Conservation (phyloP, 805 yeast species). For the Hanseniaspora jakobsenii region DNA sequence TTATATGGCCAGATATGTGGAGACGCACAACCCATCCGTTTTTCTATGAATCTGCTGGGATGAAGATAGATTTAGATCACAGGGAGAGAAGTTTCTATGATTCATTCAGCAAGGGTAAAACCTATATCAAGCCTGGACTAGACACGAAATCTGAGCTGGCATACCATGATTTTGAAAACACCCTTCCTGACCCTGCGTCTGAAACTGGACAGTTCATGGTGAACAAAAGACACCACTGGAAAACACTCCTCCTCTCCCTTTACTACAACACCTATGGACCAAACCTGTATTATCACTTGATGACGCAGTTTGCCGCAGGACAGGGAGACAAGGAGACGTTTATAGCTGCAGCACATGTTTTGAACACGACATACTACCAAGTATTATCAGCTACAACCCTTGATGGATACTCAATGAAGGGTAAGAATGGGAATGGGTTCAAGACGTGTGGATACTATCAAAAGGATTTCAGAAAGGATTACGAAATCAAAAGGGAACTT, state of each 20-base stretch:
- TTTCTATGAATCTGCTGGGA: slow-evolving; percentile 57
- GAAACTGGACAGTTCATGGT: slow-evolving; percentile 64
- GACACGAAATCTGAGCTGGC: slow-evolving; percentile 25
- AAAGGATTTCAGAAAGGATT: slow-evolving; percentile 55
- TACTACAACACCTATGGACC: slow-evolving; percentile 64
- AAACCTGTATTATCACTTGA: slow-evolving; percentile 51
- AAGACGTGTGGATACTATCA: slow-evolving; percentile 73
- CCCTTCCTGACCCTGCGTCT: slow-evolving; percentile 57
- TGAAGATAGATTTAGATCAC: slow-evolving; percentile 32
- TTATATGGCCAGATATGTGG: slow-evolving; percentile 85
- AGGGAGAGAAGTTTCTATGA: slow-evolving; percentile 30
- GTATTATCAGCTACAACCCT: slow-evolving; percentile 30
- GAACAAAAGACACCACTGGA: slow-evolving; percentile 47
- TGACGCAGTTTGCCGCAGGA: slow-evolving; percentile 70
- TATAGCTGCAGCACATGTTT: slow-evolving; percentile 47
- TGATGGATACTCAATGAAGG: slow-evolving; percentile 31
- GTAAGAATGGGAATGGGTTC: slow-evolving; percentile 30
- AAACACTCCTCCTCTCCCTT: slow-evolving; percentile 45
- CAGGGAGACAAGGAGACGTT: slow-evolving; percentile 75
- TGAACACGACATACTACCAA: slow-evolving; percentile 39
- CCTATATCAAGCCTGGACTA: slow-evolving; percentile 17
- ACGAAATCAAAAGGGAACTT: slow-evolving; percentile 16
- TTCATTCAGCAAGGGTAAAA: slow-evolving; percentile 26
- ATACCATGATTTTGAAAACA: slow-evolving; percentile 48
- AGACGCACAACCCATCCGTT: slow-evolving; percentile 66